Base-by-base conservation (phyloP, 805 yeast species). In the Candida hispaniensis region DNA sequence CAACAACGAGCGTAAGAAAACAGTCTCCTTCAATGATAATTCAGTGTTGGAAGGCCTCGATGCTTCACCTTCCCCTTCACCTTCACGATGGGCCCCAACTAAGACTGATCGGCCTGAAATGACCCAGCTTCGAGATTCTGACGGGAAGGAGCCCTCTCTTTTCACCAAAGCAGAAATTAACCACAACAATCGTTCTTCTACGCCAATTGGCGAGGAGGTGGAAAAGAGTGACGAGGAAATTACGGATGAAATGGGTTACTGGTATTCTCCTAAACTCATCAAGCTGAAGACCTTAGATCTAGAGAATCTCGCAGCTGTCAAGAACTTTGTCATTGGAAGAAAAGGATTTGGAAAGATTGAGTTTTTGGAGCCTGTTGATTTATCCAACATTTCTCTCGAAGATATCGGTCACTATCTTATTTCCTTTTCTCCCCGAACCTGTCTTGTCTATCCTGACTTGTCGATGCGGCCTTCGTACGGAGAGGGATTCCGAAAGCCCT, bases 401-500 rank as follows among this genome's bases (percentile, higher is more conserved):
- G 69, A 73, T 27, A 69, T 80, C 18, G 68, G 82, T 27, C 85
- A 83, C 14, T 70, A 67, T 14, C 47, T 80, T 11, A 68, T 88
- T 24, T 59, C 66, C 2, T 73, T 91, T 47, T 68, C 66, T 18
- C 61, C 68, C 18, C 72, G 71, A 46, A 60, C 71, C 9, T 75
- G 80, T 54, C 61, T 69, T 2, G 68, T 83, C 2, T 88, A 85
- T 56, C 93, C 94, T 1, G 75, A 77, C 38, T 71, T 67, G 13
- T 58, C 62, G 6, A 55, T 54, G 13, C 70, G 66, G 45, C 93
- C 94, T 7, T 65, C 67, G 0, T 57, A 61, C 26, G 94, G 94
- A 4, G 80, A 80, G 47, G 97, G 94, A 0, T 64, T 91, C 41
- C 88, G 88, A 50, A 66, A 80, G 18, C 75, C 79, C 5, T 79